A percentile compares a stretch with the other conserved stretches of the same genome.
These are phyloP conservation scores for Aeminium ludgeri DNA, from an alignment of 495 filamentous ascomycete species.

Conservation along the genomic window DNA sequence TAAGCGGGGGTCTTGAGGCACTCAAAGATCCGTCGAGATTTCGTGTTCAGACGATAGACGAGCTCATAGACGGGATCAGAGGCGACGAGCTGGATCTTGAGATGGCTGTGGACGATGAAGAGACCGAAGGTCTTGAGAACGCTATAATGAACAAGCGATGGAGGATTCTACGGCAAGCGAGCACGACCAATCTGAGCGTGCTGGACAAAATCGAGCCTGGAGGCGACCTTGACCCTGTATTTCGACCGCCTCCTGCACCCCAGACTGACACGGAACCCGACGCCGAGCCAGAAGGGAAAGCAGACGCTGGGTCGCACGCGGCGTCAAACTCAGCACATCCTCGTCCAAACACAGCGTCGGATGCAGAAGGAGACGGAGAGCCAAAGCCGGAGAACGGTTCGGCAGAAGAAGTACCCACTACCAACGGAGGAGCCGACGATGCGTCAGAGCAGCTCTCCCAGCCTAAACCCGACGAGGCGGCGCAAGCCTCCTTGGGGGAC, in stretches of 20 bases:
- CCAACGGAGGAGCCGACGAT: too few relatives aligned
- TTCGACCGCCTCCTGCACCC: slow-evolving; percentile 13
- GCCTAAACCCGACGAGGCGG: too few relatives aligned
- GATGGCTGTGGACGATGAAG: slow-evolving; percentile 52
- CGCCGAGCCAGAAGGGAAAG: slow-evolving; percentile 1
- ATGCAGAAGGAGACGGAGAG: too few relatives aligned
- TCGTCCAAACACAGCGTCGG: too few relatives aligned
- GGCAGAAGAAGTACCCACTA: too few relatives aligned
- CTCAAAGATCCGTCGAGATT: slow-evolving; percentile 43
- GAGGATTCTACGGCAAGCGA: slow-evolving; percentile 66
- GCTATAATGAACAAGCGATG: slow-evolving; percentile 73
- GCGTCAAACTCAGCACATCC: too few relatives aligned
- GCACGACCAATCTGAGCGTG: slow-evolving; percentile 47
- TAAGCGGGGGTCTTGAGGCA: slow-evolving; percentile 37
- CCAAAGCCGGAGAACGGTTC: too few relatives aligned
- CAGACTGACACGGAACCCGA: slow-evolving; percentile 6
- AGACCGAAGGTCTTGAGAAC: slow-evolving; percentile 46
- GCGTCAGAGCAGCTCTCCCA: too few relatives aligned
- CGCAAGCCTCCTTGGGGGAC: too few relatives aligned
- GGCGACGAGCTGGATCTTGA: slow-evolving; percentile 69
- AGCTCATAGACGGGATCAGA: slow-evolving; percentile 37
- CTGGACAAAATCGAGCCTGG: slow-evolving; percentile 81
- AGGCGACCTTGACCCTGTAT: slow-evolving; percentile 43
- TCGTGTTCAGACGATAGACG: slow-evolving; percentile 36
- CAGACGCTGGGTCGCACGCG: background rate